Percentiles rank a stretch among this genome's conserved stretches.
Evolutionary conservation across 352 stramenopile species (phyloP).

Genomic region (Nothophytophthora sp.): DNA sequence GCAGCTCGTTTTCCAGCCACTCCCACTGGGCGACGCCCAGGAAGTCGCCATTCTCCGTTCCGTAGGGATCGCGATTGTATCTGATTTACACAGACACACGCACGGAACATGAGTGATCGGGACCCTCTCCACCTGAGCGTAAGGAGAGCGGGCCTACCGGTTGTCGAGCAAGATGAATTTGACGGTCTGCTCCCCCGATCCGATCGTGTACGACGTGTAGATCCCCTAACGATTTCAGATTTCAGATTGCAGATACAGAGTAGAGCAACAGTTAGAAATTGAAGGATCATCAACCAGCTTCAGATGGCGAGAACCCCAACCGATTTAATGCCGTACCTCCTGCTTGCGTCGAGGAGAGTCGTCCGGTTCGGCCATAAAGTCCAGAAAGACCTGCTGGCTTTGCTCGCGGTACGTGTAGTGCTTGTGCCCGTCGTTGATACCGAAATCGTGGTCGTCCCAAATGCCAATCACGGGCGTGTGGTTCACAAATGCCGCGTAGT

Average conservation of each 20-base stretch:
- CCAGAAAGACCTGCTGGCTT: slow-evolving; percentile 85
- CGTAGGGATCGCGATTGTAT: slow-evolving; percentile 84
- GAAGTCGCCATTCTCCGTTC: slow-evolving; percentile 59
- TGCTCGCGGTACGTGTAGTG: slow-evolving; percentile 68
- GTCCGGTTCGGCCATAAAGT: slow-evolving; percentile 79
- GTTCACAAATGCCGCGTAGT: slow-evolving; percentile 65
- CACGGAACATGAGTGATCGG: too few relatives aligned
- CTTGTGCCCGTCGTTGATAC: slow-evolving; percentile 89
- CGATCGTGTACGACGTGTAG: slow-evolving; percentile 84
- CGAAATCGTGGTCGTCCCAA: slow-evolving; percentile 92
- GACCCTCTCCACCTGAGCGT: too few relatives aligned
- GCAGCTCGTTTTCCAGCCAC: slow-evolving; percentile 86
- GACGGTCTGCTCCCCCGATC: slow-evolving; percentile 58
- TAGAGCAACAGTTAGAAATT: neutral
- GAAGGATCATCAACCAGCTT: too few relatives aligned
- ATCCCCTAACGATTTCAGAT: slow-evolving; percentile 54
- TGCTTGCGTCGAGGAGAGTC: slow-evolving; percentile 77
- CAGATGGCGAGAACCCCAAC: too few relatives aligned
- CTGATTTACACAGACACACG: slow-evolving; percentile 16
- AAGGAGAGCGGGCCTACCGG: slow-evolving; percentile 20
- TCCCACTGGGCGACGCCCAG: slow-evolving; percentile 80
- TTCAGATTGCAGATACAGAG: neutral
- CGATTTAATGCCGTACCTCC: slow-evolving; percentile 35
- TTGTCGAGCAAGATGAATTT: slow-evolving; percentile 91
- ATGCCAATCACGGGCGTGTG: slow-evolving; percentile 81